Evolutionary conservation across 1,284 basidiomycete genomes (phyloP), one percentile per base, ranked within the genome.

Genomic region (Ustilago cynodontis): DNA sequence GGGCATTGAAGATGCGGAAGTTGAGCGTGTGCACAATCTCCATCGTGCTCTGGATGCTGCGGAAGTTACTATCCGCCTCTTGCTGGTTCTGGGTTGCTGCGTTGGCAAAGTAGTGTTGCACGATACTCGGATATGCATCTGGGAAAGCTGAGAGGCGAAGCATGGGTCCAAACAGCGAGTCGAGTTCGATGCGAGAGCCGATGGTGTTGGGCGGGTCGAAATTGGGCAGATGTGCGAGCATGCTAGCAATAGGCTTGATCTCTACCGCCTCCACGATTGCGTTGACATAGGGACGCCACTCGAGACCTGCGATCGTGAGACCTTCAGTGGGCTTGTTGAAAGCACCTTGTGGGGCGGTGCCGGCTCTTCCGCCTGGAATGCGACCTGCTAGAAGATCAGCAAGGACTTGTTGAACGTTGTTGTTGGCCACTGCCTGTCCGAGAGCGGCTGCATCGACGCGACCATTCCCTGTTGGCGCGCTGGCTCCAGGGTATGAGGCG

Each of bases 1-100:
- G 88, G 2, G 91, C 88, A 82, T 98, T 95, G 87, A 95, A 94
- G 58, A 97, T 90, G 85, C 92, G 90, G 87, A 97, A 99, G 52
- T 98, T 88, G 5, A 92, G 91, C 0, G 90, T 89, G 90, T 95
- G 87, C 20, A 85, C 77, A 22, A 81, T 75, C 37, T 77, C 69
- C 43, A 86, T 75, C 35, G 84, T 77, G 62, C 73, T 59, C 37
- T 79, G 79, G 10, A 85, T 63, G 49, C 81, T 73, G 49, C 64
- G 63, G 18, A 80, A 70, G 55, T 74, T 74, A 62, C 67, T 74
- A 14, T 81, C 79, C n/a, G 82, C 49, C 54, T 83, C 83, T 20
- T 68, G 72, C 20, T 62, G 59, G n/a, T 71, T 79, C 31, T 78
- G 74, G 14, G 54, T 61, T 16, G 76, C 65, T 7, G 77, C 67